phyloP scores from a whole-genome alignment of 2,329 filamentous ascomycete genomes.

The Emericellopsis atlantica region DNA sequence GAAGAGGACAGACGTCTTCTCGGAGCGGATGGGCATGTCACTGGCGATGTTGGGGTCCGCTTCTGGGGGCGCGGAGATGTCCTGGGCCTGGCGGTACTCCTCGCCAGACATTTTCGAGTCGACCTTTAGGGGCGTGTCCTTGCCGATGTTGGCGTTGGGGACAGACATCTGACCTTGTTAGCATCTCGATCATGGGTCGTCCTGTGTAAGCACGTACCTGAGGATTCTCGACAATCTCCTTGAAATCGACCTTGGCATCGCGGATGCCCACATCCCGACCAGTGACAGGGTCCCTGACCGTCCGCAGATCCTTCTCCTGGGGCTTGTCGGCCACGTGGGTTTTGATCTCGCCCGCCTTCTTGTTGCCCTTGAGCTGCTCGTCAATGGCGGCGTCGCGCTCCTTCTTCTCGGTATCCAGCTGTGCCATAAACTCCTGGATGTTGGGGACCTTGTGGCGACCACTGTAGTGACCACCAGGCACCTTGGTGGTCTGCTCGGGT shows the following conservation, averaged over 20 bases:
- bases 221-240: slow-evolving; percentile 61
- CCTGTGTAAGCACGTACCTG: slow-evolving; percentile 29
- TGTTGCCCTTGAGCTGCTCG: slow-evolving; percentile 28
- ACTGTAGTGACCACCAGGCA: slow-evolving; percentile 56
- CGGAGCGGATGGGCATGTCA: slow-evolving; percentile 89
- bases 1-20: slow-evolving; percentile 93
- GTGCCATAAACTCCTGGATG: slow-evolving; percentile 70
- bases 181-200: not conserved
- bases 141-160: slow-evolving; percentile 79
- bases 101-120: slow-evolving; percentile 57
- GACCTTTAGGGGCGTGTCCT: slow-evolving; percentile 59
- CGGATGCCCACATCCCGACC: slow-evolving; percentile 78
- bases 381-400: slow-evolving; percentile 63
- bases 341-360: slow-evolving; percentile 20
- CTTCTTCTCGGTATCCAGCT: slow-evolving; percentile 68
- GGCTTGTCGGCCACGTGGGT: slow-evolving; percentile 26
- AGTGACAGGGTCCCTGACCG: slow-evolving; percentile 78
- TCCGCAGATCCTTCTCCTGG: slow-evolving; percentile 43
- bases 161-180: slow-evolving; percentile 50
- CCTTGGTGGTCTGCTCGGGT: not conserved
- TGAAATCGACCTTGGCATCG: slow-evolving; percentile 58
- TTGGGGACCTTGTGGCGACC: slow-evolving; percentile 77
- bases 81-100: slow-evolving; percentile 76
- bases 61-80: slow-evolving; percentile 82
- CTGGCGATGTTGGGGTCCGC: slow-evolving; percentile 69